Conservation (phyloP, 108 stramenopile species). For the Mediolabrus comicus region DNA sequence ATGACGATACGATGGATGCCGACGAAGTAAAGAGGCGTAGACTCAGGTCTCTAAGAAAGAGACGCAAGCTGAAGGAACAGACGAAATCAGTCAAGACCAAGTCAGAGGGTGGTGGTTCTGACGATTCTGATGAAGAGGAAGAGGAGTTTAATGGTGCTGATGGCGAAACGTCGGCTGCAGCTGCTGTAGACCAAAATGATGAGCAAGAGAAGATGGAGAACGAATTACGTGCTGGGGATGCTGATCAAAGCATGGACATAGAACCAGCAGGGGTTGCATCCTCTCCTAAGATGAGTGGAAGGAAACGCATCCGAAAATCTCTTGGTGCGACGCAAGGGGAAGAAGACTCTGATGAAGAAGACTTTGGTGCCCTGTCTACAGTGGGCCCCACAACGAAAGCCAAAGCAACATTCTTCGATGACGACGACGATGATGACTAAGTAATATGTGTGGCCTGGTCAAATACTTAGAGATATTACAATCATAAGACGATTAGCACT, state of each 20-base stretch:
- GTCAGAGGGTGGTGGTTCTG: not conserved
- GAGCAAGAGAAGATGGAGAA: constrained; percentile 2
- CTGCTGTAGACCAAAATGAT: not conserved
- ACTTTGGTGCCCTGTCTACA: constrained; percentile 26
- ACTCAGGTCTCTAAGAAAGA: constrained; percentile 8
- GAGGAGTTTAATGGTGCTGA: constrained; percentile 3
- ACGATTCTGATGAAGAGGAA: constrained; percentile 1
- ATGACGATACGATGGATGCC: constrained; percentile 36
- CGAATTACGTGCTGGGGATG: not conserved
- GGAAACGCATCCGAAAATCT: constrained; percentile 46
- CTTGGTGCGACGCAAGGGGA: constrained; percentile 8
- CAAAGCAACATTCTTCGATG: not conserved
- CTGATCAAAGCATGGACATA: not conserved
- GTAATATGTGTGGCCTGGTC: no score
- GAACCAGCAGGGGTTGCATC: not conserved
- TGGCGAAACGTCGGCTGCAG: not conserved
- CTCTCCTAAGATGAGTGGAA: constrained; percentile 13
- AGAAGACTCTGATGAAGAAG: constrained; percentile 50
- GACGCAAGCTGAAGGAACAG: not conserved
- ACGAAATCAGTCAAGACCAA: not conserved
- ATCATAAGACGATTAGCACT: no score
- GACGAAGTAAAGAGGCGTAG: constrained; percentile 9
- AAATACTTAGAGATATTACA: no score
- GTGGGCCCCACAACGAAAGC: not conserved
- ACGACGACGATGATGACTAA: not conserved